Base-by-base conservation (phyloP, 2,329 filamentous ascomycete species). In the Aspergillus carbonarius region DNA sequence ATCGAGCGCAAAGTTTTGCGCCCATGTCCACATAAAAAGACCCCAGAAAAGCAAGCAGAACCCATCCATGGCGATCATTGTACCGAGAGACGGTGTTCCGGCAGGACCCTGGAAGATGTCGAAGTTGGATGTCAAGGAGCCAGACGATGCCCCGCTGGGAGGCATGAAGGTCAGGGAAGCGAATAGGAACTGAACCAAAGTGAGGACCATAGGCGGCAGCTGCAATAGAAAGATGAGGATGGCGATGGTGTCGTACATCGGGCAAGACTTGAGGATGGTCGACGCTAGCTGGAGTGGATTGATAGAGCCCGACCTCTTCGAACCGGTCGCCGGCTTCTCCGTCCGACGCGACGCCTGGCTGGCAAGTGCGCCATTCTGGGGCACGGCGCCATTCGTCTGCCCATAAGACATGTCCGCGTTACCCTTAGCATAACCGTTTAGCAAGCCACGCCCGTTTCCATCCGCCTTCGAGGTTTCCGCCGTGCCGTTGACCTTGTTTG, bases 221-320 rank as follows among this genome's bases (percentile, higher is more conserved):
- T 96, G 93, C 77, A 97, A 90, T 66, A 98, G 85, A 69, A 97
- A 90, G 77, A 97, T 96, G 74, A 98, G 87, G 70, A 98, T 96
- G 73, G 93, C 92, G 77, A 97, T 91, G 61, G 93, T 96, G 79
- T 98, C 93, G 79, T 92, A 90, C 72, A 96, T 87, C 55, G 93
- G 93, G 70, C 93, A 93, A 54, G 92, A 92, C 70, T 87, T 88
- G 73, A 98, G 85, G 68, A 98, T 93, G 56, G 92, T 96, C 66
- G 91, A 85, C 63, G 90, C 89, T 64, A 96, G 82, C 68, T 90
- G 88, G 66, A 96, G 78, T 49, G 90, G 86, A 59, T 89, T 89
- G 55, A 87, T 86, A 66, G 87, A 87, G 30, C 72, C 63, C 18
- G 72, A 70, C 59, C 74, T 72, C 67, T 75, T 76, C 53, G 67